Evolutionary conservation across 257 asterid species (phyloP), one percentile per base, ranked within the genome.

Genomic region (Fraxinus anomala): DNA sequence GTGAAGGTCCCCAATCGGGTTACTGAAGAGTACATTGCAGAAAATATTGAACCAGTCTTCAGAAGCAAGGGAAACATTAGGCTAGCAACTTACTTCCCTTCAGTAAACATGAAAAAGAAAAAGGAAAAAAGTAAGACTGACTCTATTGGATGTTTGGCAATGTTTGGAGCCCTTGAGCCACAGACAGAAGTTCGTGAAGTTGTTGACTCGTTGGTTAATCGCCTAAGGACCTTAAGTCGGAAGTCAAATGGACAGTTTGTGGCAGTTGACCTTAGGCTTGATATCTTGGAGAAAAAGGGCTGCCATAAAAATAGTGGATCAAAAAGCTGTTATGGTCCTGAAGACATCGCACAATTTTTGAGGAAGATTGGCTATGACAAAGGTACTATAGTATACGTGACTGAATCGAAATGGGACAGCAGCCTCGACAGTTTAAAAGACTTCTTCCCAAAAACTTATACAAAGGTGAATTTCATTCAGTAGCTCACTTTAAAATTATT

Each of bases 1-100:
- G 97, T 96, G 49, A 96, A 89, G 86, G 93, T 96, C 81, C 98
- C 98, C 51, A 96, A 89, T 79, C 90, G 95, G 81, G 95, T 93
- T 36, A 83, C 92, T 4, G 95, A 93, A 85, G 97, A 83, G 17
- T 76, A 88, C 75, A 87, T 96, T 68, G 87, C 94, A 74, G 92
- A 89, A 47, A 89, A 89, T 36, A 82, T 96, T 28, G 92, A 89
- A 82, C 89, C 98, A 21, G 70, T 86, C 68, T 96, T 93, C 85
- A 91, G 89, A 79, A 39, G 86, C 44, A 96, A 93, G 86, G 93
- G 96, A 65, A 93, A 89, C 89, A 70, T 93, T 73, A 87, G 98
- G 84, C 89, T 96, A 14, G 97, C 88, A 12, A 88, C 98, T 24
- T 91, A 90, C 86, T 95, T 95, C 85, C 96, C 98, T 40, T 93